These are phyloP conservation scores for Macrophomina tecta DNA, from an alignment of 2,329 filamentous ascomycete genomes.

Conservation along the genomic window DNA sequence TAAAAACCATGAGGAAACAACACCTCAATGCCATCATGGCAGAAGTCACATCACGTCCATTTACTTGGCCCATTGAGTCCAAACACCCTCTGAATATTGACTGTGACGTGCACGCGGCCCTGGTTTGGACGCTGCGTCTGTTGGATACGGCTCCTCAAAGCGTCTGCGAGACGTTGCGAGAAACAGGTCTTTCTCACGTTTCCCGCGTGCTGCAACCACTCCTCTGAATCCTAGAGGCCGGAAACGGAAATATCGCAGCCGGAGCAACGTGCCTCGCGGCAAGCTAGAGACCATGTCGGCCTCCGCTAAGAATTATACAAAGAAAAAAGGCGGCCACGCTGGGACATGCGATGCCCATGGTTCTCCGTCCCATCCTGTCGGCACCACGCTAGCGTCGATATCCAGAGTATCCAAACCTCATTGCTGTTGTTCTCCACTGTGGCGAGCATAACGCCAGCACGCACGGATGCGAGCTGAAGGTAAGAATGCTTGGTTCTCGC, in stretches of 20 bases:
- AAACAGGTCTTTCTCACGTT: conserved; percentile 16
- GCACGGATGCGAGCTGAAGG: not conserved
- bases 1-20: not conserved
- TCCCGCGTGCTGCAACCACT: conserved; percentile 20
- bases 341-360: conserved; percentile 8
- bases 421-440: not conserved
- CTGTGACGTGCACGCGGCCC: not conserved
- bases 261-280: conserved; percentile 14
- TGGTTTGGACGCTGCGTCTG: not conserved
- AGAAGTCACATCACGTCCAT: too few relatives aligned
- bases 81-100: not conserved
- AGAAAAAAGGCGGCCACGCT: conserved; percentile 8
- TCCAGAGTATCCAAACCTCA: not conserved
- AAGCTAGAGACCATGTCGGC: not conserved
- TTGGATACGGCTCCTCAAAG: not conserved
- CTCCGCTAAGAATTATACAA: conserved; percentile 9
- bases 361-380: conserved; percentile 3
- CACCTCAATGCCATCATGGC: not conserved
- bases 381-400: not conserved
- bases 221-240: not conserved
- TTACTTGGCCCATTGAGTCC: not conserved
- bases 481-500: conserved; percentile 4
- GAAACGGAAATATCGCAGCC: conserved; percentile 13
- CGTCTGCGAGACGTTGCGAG: conserved; percentile 4
- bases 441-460: not conserved